phyloP scores from a whole-genome alignment of 2,329 filamentous ascomycete species.

The Apiospora koreana region DNA sequence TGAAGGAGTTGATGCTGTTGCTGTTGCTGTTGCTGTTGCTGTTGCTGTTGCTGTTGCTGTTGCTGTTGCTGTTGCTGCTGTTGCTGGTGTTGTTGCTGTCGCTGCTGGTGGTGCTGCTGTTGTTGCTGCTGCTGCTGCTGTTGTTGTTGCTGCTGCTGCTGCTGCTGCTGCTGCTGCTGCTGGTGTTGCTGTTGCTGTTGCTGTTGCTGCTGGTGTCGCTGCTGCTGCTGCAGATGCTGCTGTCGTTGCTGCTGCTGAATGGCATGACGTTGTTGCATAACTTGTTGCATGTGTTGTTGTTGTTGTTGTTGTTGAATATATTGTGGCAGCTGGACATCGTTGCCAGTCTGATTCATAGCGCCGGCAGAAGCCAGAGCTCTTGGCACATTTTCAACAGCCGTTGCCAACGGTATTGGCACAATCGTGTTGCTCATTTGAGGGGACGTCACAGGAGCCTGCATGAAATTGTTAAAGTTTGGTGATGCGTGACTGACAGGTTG shows the following conservation, averaged over 20 bases:
- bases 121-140: conserved; percentile 7
- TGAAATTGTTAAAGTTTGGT: not conserved
- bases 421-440: not conserved
- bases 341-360: not conserved
- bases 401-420: not conserved
- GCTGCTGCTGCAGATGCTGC: not conserved
- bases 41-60: conserved; percentile 1
- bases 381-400: not conserved
- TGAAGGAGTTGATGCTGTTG: conserved; percentile 14
- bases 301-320: conserved; percentile 12
- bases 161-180: not conserved
- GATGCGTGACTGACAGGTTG: not conserved
- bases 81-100: conserved; percentile 9
- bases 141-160: conserved; percentile 9
- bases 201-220: not conserved
- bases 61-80: not conserved
- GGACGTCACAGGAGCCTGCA: not conserved
- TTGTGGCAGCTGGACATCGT: conserved; percentile 17
- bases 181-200: conserved; percentile 16
- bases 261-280: conserved; percentile 1
- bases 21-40: conserved; percentile 17
- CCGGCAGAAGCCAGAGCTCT: not conserved
- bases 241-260: conserved; percentile 12
- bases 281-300: conserved; percentile 18
- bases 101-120: conserved; percentile 13